Percentiles rank a stretch among this genome's conserved stretches.
phyloP scores from a whole-genome alignment of 352 stramenopile genomes.

The Aphanomyces astaci region DNA sequence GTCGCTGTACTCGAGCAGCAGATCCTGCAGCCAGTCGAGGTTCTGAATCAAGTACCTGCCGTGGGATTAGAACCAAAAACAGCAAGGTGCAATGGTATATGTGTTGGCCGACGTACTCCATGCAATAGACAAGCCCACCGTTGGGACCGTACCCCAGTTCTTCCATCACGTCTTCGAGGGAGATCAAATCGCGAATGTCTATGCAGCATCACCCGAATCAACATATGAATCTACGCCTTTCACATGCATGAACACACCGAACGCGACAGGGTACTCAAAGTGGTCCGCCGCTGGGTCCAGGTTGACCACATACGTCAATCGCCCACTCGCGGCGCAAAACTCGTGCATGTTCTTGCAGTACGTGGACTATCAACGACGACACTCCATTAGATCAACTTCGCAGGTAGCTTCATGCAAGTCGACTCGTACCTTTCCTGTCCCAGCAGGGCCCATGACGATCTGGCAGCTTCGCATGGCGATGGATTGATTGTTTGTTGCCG shows the following conservation, averaged over 20 bases:
- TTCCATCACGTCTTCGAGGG: conserved; percentile 96
- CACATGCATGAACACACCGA: conserved; percentile 51
- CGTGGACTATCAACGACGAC: conserved; percentile 54
- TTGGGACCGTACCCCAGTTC: conserved; percentile 97
- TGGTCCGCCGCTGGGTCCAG: conserved; percentile 92
- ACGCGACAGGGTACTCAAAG: conserved; percentile 83
- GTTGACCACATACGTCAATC: conserved; percentile 94
- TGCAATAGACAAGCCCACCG: conserved; percentile 97
- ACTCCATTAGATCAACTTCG: neutral
- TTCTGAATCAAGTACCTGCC: conserved; percentile 87
- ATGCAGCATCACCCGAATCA: conserved; percentile 19
- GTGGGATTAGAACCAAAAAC: too few species aligned
- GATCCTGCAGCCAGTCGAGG: conserved; percentile 92
- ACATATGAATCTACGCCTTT: conserved; percentile 19
- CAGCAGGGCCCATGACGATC: conserved; percentile 87
- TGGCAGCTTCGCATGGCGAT: conserved; percentile 86
- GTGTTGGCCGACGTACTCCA: conserved; percentile 93
- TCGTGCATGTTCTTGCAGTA: conserved; percentile 93
- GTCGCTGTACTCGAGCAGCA: conserved; percentile 85
- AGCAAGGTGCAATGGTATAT: too few species aligned
- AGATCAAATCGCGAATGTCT: conserved; percentile 94
- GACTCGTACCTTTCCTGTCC: conserved; percentile 85
- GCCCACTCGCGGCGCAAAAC: conserved; percentile 74
- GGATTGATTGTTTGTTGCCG: too few species aligned
- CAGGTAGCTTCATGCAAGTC: neutral